Evolutionary conservation across 2,329 filamentous ascomycete species (phyloP), one percentile per base, ranked within the genome.

Genomic region (Aureobasidium vineae): DNA sequence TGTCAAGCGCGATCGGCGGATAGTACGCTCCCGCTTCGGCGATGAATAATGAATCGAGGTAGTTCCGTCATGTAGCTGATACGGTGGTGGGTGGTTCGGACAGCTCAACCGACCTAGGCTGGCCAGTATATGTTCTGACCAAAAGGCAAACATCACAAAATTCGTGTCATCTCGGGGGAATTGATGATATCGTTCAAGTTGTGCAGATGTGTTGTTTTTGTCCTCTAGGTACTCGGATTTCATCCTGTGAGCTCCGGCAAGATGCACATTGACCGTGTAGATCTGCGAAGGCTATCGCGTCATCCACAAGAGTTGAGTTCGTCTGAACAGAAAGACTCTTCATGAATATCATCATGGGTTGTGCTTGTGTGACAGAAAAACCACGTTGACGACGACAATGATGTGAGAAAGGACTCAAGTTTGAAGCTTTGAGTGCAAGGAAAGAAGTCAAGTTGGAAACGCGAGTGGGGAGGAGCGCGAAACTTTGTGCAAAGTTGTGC

Each of bases 391-490:
- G 16, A 36, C 8, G 19, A 53, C 11, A n/a, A 61, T 19, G 15
- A 26, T 45, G 28, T 28, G 19, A 21, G 3, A 61, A 61, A 38
- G 23, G n/a, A 45, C 59, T 50, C 59, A 63, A 40, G 31, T 4
- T 23, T 50, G 43, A 33, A 63, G 33, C 15, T 40, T 61, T 50
- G 26, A 28, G 21, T 50, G 59, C 26, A 40, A 43, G 33, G 59
- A 63, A 49, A 19, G 43, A 63, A 63, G 59, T 63, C 45, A 50
- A 45, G 36, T 50, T 47, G n/a, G n/a, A 31, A 28, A 19, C 13
- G 21, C 10, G 21, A n/a, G 31, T 40, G 45, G 45, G 59, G 45
- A 63, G 23, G 50, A 60, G 38, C 38, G 31, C 5, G 21, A 43
- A 19, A 23, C n/a, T 31, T 57, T 43, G 38, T 57, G 53, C 13